Evolutionary conservation across 2,329 filamentous ascomycete genomes (phyloP), one percentile per base, ranked within the genome.

Genomic region (Allantophomopsis lycopodina): DNA sequence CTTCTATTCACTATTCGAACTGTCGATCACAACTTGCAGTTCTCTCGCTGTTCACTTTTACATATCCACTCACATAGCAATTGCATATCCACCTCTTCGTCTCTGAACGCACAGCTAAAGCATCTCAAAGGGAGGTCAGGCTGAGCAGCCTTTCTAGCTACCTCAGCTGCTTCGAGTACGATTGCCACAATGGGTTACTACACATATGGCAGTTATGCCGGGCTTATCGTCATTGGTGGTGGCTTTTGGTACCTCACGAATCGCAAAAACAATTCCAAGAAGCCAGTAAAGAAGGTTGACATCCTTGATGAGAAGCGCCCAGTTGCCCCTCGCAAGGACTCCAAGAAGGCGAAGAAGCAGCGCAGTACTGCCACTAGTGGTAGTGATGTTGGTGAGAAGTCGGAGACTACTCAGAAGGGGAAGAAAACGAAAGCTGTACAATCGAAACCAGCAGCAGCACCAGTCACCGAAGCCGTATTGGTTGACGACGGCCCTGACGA

Each of bases 171-270:
- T 18, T 16, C 13, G 17, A 34, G 7, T n/a, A 34, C 17, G 32
- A 34, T 18, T 18, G 32, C 13, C 23, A 28, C 16, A 12, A 17
- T 34, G 14, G 32, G 32, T 14, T 34, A 17, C 7, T 34, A 34
- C 18, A 61, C 60, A 40, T 51, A 58, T 47, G 57, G 54, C 44
- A 59, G 60, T 41, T 63, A 55, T 54, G 54, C 50, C 38, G 49
- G 54, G 30, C 48, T 63, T 36, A 36, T 58, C 18, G 48, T 50
- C 13, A 40, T 55, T 33, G 46, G 48, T 32, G 57, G 50, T 37
- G 45, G 50, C 32, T 58, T 51, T 40, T 53, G 46, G 21, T 52
- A 41, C 20, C 39, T 49, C 5, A 44, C 32, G 38, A 28, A 41
- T n/a, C 40, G 37, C 15, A 30, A 14, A 15, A 23, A 28, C 7